A percentile compares a stretch with the other conserved stretches of the same genome.
Conservation (phyloP, 306 rosid genomes). For the Phaseolus lunatus region DNA sequence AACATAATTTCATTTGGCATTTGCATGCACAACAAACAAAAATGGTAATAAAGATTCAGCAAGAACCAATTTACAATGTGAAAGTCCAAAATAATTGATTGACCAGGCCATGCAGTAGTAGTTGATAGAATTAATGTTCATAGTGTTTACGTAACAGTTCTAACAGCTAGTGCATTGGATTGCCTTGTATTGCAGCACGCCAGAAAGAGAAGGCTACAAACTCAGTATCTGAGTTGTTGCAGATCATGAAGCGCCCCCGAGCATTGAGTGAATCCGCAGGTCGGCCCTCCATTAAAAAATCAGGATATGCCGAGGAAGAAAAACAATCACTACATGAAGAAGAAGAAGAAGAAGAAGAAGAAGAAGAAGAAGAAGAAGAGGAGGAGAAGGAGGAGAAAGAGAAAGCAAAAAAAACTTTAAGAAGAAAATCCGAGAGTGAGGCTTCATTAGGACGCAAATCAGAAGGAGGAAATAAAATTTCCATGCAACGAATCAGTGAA, state of each 20-base stretch:
- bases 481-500: constrained; percentile 77
- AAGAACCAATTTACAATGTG: neutral
- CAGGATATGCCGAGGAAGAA: constrained; percentile 56
- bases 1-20: neutral
- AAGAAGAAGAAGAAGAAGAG: constrained; percentile 38
- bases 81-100: neutral
- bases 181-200: constrained; percentile 69
- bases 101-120: constrained; percentile 3
- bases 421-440: constrained; percentile 73
- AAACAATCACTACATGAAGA: constrained; percentile 47
- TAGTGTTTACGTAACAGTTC: constrained; percentile 12
- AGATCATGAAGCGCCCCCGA: constrained; percentile 87
- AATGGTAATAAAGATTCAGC: neutral
- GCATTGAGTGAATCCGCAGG: constrained; percentile 81
- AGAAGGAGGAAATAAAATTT: constrained; percentile 48
- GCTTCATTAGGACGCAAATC: constrained; percentile 61
- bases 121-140: neutral
- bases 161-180: constrained; percentile 29
- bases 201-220: constrained; percentile 81
- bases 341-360: constrained; percentile 28
- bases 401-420: constrained; percentile 39
- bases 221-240: constrained; percentile 73
- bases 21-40: neutral
- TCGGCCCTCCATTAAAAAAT: constrained; percentile 65
- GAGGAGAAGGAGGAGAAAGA: constrained; percentile 23